Evolutionary conservation across 345 rosid species (phyloP), one percentile per base, ranked within the genome.

Genomic region (Camelina neglecta): DNA sequence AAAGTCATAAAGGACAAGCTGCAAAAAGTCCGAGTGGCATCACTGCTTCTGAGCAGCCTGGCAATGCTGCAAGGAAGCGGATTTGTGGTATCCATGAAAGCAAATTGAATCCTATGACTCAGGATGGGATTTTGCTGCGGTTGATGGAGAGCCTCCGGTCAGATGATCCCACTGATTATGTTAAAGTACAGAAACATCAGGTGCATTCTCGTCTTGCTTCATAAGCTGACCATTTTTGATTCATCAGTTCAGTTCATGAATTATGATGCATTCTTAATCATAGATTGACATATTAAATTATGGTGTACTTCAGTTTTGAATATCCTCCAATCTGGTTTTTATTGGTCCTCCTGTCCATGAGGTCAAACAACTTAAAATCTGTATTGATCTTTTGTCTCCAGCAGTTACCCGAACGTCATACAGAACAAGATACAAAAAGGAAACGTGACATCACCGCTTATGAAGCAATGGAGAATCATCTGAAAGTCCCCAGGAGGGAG

Each of bases 111-210:
- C 42, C 42, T 23, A 83, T 73, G 62, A 50, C 62, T 75, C 71
- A 73, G 67, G 69, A 79, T 73, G 83, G 7, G 21, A 69, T 53
- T 44, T 85, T 78, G 35, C 85, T 74, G 23, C 48, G 76, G 33
- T 81, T 83, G 13, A 71, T 71, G 48, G 75, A 75, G 48, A 89
- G 91, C 61, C 90, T 83, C 41, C 86, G 86, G 44, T 86, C 92
- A 51, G 79, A 61, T 76, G 86, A 84, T 44, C 85, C 79, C 41
- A 79, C 62, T 51, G 79, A 72, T 72, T 75, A 68, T 67, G 91
- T 77, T 59, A 87, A 84, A 47, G 47, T 68, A 51, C 41, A 61
- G 50, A 69, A 53, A 53, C 75, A 54, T 45, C 53, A 76, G 80
- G 80, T 76, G 5, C 71, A 36, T 47, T 62, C 24, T 53, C 58